Conservation (phyloP, 2,329 filamentous ascomycete genomes). For the Colletotrichum zoysiae region DNA sequence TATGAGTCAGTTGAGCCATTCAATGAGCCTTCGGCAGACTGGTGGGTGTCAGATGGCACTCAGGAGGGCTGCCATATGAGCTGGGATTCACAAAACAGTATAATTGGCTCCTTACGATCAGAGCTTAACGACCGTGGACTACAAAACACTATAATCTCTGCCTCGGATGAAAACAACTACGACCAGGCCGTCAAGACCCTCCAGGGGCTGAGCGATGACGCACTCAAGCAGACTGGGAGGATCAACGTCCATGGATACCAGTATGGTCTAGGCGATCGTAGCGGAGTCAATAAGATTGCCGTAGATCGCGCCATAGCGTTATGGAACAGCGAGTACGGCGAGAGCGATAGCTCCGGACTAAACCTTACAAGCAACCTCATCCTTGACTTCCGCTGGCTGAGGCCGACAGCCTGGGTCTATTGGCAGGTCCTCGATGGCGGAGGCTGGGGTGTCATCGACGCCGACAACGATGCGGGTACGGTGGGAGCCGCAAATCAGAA, state of each 20-base stretch:
- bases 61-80: constrained; percentile 63
- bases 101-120: constrained; percentile 50
- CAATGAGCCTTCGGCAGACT: constrained; percentile 56
- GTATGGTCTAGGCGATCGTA: constrained; percentile 50
- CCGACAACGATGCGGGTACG: constrained; percentile 51
- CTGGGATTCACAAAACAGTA: constrained; percentile 50
- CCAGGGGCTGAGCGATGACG: constrained; percentile 47
- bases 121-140: constrained; percentile 53
- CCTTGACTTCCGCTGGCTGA: constrained; percentile 56
- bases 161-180: constrained; percentile 57
- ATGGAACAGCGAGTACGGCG: constrained; percentile 60
- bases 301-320: constrained; percentile 47
- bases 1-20: constrained; percentile 57
- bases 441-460: constrained; percentile 57
- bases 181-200: constrained; percentile 54
- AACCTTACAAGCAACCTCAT: constrained; percentile 53
- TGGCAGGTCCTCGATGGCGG: constrained; percentile 57
- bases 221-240: constrained; percentile 48
- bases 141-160: constrained; percentile 49
- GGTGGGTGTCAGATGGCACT: constrained; percentile 57
- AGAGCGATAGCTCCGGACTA: constrained; percentile 53
- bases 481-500: constrained; percentile 51
- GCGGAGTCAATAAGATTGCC: constrained; percentile 49
- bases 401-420: constrained; percentile 58
- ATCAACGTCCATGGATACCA: constrained; percentile 61